phyloP scores from a whole-genome alignment of 345 rosid species.

The Gossypium arboreum region DNA sequence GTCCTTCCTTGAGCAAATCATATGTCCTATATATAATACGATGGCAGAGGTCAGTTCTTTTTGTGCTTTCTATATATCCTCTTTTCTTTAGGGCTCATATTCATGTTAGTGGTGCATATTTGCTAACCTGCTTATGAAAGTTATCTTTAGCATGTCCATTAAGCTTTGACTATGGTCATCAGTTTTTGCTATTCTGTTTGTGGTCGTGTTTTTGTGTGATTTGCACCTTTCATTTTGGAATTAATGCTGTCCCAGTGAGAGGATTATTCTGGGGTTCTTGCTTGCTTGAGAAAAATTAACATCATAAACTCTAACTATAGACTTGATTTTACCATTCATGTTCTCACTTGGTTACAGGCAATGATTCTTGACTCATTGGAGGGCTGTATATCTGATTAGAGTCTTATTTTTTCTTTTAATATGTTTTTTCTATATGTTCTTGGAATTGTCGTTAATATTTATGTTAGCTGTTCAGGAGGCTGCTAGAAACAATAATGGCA shows the following conservation, averaged over 20 bases:
- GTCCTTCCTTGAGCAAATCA: conserved; percentile 78
- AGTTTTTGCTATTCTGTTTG: background rate
- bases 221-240: background rate
- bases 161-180: background rate
- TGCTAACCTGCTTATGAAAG: background rate
- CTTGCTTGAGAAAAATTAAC: background rate
- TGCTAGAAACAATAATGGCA: conserved; percentile 67
- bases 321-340: background rate
- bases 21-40: conserved; percentile 65
- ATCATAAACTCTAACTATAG: background rate
- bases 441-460: conserved; percentile 9
- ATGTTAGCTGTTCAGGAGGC: conserved; percentile 55
- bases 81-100: background rate
- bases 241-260: background rate
- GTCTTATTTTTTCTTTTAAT: background rate
- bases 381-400: background rate
- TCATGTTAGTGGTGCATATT: background rate
- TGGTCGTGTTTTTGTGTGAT: background rate
- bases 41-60: conserved; percentile 52
- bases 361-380: background rate
- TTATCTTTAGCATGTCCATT: background rate
- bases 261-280: background rate
- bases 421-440: background rate
- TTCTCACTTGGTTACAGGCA: background rate
- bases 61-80: background rate